phyloP scores from a whole-genome alignment of 345 rosid genomes.

The Orychophragmus violaceus region DNA sequence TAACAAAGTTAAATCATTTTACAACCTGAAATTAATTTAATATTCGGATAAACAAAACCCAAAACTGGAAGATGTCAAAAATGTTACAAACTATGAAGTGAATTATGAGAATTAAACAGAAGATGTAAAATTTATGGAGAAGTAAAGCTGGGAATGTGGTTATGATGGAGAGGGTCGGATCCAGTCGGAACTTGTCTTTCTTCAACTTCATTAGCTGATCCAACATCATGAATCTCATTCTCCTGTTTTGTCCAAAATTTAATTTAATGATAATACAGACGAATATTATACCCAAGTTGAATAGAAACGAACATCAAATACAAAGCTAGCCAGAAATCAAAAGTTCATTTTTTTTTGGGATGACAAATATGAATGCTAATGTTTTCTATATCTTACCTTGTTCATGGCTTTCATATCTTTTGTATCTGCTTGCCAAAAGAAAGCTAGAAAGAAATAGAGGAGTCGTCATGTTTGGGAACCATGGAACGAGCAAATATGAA shows the following conservation, averaged over 20 bases:
- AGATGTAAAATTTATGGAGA: conserved; percentile 10
- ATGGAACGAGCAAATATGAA: neutral
- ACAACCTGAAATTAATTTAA: neutral
- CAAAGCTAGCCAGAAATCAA: neutral
- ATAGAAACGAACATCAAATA: neutral
- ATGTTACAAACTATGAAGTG: neutral
- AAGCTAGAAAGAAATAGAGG: neutral
- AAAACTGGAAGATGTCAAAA: neutral
- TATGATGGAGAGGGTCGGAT: conserved; percentile 36
- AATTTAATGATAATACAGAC: neutral
- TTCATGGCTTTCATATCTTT: conserved; percentile 8
- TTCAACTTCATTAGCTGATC: conserved; percentile 22
- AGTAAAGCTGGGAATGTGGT: conserved; percentile 17
- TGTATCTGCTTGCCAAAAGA: conserved; percentile 18
- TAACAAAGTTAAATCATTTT: neutral
- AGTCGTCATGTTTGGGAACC: neutral
- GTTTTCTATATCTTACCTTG: conserved; percentile 21
- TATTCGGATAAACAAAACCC: neutral
- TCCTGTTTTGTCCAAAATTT: conserved; percentile 5
- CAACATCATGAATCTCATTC: conserved; percentile 13
- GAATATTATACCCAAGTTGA: neutral
- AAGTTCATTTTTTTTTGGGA: neutral
- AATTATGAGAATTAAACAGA: neutral
- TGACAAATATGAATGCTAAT: neutral
- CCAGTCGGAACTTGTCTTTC: conserved; percentile 36